Percentiles rank a stretch among this genome's conserved stretches.
phyloP scores from a whole-genome alignment of 2,329 filamentous ascomycete species.

The Eutypa lata region DNA sequence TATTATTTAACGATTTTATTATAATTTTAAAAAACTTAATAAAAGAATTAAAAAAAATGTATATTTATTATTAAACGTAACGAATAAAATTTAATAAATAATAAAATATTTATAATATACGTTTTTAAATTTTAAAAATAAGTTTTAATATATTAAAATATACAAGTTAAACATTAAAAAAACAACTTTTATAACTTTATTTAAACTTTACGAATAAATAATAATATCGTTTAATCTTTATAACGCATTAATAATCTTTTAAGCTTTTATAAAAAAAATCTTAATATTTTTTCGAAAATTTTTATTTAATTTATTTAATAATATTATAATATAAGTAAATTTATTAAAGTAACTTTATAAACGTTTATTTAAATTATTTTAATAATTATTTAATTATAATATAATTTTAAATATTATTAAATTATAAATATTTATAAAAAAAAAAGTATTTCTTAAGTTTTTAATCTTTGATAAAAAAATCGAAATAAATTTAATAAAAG shows the following conservation, averaged over 20 bases:
- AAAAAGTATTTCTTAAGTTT: not conserved
- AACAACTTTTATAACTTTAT: too few species aligned
- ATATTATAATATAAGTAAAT: not conserved
- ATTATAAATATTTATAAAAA: slow-evolving; percentile 1
- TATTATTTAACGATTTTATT: not conserved
- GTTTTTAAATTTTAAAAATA: not conserved
- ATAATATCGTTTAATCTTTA: not conserved
- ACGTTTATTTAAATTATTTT: not conserved
- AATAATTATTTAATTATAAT: slow-evolving; percentile 1
- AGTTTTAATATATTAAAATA: slow-evolving; percentile 1
- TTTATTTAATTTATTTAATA: not conserved
- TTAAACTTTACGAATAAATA: not conserved
- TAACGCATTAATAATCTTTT: not conserved
- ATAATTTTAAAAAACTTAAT: not conserved
- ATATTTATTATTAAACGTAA: too few species aligned
- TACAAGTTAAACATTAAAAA: not conserved
- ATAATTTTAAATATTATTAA: not conserved
- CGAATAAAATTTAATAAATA: too few species aligned
- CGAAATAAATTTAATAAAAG: not conserved
- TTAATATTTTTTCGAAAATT: not conserved
- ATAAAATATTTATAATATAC: not conserved
- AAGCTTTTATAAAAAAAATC: not conserved
- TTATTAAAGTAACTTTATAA: not conserved
- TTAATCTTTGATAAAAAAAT: not conserved
- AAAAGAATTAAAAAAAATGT: too few species aligned